Conservation (phyloP, 805 yeast species). For the Alloascoidea africana region DNA sequence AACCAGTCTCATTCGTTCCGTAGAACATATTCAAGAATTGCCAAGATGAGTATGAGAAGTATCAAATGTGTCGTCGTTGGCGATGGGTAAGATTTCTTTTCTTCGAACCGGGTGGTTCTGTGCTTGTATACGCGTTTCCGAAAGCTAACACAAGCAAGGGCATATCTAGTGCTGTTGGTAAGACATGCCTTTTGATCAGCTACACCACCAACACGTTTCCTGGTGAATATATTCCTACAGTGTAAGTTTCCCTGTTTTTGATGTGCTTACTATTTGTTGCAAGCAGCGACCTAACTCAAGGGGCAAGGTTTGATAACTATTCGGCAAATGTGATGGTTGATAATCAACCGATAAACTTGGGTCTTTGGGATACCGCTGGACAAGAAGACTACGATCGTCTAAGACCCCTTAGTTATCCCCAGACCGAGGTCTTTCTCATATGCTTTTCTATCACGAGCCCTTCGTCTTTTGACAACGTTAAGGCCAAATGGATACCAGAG, state of each 20-base stretch:
- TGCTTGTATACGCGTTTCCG: background rate
- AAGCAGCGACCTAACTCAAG: constrained; percentile 1
- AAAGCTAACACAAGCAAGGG: constrained; percentile 2
- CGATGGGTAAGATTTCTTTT: constrained; percentile 40
- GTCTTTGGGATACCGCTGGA: constrained; percentile 94
- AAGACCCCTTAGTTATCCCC: constrained; percentile 83
- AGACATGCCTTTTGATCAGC: constrained; percentile 74
- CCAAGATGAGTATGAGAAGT: constrained; percentile 43
- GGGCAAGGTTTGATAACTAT: constrained; percentile 71
- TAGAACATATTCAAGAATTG: too few species aligned
- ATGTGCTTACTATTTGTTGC: background rate
- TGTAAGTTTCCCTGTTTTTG: constrained; percentile 19
- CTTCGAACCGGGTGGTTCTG: background rate
- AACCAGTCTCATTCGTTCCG: too few species aligned
- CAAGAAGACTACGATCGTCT: constrained; percentile 85
- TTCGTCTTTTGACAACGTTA: constrained; percentile 65
- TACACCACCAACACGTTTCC: constrained; percentile 91
- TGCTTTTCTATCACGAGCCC: constrained; percentile 81
- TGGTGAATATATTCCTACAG: constrained; percentile 87
- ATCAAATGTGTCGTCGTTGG: constrained; percentile 91
- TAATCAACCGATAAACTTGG: constrained; percentile 69
- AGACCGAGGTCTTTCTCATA: constrained; percentile 74
- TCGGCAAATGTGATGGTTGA: constrained; percentile 76
- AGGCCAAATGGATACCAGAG: constrained; percentile 77
- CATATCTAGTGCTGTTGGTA: constrained; percentile 66